Evolutionary conservation across 495 filamentous ascomycete species (phyloP), one percentile per base, ranked within the genome.

Genomic region (Tetracladium setigerum): DNA sequence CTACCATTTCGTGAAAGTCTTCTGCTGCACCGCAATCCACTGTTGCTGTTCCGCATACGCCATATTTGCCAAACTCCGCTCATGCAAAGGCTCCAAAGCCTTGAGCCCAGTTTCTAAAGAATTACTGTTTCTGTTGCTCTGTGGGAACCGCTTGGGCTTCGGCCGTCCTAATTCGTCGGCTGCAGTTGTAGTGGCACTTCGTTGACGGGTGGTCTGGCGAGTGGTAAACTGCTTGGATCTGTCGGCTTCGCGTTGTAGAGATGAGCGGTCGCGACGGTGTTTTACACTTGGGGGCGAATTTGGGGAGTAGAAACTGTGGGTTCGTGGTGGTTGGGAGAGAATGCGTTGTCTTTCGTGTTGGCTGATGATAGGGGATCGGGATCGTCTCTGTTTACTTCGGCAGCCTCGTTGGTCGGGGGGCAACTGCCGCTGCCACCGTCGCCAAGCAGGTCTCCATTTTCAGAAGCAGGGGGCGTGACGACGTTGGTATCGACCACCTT

Each of bases 1-100:
- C 44, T 59, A 89, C 87, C 92, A 97, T 82, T 97, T 97, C 15
- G 89, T 95, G 65, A 97, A 97, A n/a, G 92, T 98, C 78, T 97
- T 98, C 65, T 96, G 85, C 71, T 97, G 91, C 60, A 95, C 90
- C 59, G 82, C 87, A 60, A 97, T 82, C 91, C 91, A 97, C 69
- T 83, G 83, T 74, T 91, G 86, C 72, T 95, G 77, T 56, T 74
- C 70, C 47, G 68, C 64, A 54, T 62, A 72, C 39, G 70, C 73
- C 75, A 79, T 79, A 61, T 65, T 77, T 57, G 53, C 52, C 43
- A 59, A 40, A 16, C 36, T 50, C 33, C 53, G 44, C 44, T 59
- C 53, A 55, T 59, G 52, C 53, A 38, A 46, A 32, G 51, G 44
- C 44, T 59, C 56, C 12, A 54, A 39, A 18, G 55, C 50, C 30